Base-by-base conservation (phyloP, 2,329 filamentous ascomycete species). In the Lomentospora prolificans region DNA sequence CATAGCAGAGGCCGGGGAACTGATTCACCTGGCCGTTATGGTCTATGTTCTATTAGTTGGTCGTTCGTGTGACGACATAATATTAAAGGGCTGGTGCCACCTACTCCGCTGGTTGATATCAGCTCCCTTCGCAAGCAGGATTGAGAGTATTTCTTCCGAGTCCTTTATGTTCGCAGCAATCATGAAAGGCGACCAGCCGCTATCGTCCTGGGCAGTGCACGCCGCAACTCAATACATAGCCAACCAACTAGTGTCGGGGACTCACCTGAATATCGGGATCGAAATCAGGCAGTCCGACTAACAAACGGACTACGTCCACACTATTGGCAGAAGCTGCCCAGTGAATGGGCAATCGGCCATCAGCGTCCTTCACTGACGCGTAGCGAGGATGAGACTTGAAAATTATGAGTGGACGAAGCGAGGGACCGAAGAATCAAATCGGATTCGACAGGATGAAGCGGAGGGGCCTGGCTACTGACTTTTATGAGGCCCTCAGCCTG, bases 281-380 rank as follows among this genome's bases (percentile, higher is more conserved):
- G 65, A 96, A 96, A 58, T 77, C 77, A 63, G 85, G 85, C 59
- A 77, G 75, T 56, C 87, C 78, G 2, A 87, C 78, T 3, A 97
- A 76, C 19, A 92, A 67, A 52, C 86, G 76, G 17, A 89, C 84
- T 58, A 96, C 90, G 24, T 85, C 80, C 5, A 86, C 71, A 61
- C 84, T 85, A 67, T 94, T 95, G 69, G 88, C 87, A 22, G 91
- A 94, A 2, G 84, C 82, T 0, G 94, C 92, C 94, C 94, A 99
- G 75, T 99, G 94, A 57, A 97, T 84, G 2, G 94, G 86, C 36
- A 96, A 81, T 48, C 94, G 88, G 14, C 90, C 89, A 68, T 99
- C 94, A 51, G 89, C 86, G 65, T 99, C 94, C 64, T 84, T 82
- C 57, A 70, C 70, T 50, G 74, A 77, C 25, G 89, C 85, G 39